Conservation (phyloP, 345 rosid genomes). For the Sonneratia caseolaris region DNA sequence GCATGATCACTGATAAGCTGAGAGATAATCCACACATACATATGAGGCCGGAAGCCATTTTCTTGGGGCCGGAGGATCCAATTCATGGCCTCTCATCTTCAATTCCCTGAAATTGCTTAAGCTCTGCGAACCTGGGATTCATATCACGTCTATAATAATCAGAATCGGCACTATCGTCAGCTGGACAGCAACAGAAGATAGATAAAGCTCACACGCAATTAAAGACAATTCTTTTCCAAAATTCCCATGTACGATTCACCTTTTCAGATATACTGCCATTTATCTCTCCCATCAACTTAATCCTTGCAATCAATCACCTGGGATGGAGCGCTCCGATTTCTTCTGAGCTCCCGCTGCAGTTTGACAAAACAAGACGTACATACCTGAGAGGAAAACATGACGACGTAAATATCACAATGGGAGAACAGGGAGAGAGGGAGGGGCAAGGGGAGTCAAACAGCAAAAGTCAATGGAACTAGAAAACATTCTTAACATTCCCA, state of each 20-base stretch:
- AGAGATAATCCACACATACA: conserved; percentile 28
- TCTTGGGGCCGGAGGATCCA: conserved; percentile 53
- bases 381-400: conserved; percentile 40
- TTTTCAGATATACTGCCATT: not conserved
- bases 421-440: not conserved
- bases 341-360: conserved; percentile 32
- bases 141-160: conserved; percentile 9
- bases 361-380: conserved; percentile 71
- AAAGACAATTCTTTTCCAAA: not conserved
- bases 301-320: conserved; percentile 24
- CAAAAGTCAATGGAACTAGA: too few relatives aligned
- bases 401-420: not conserved
- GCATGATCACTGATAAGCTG: not conserved
- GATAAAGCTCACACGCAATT: not conserved
- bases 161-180: not conserved
- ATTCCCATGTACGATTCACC: not conserved
- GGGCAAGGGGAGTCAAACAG: too few relatives aligned
- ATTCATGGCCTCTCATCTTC: conserved; percentile 60
- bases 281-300: conserved; percentile 2
- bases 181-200: not conserved
- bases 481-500: not conserved
- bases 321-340: conserved; percentile 61
- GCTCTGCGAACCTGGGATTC: conserved; percentile 59
- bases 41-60: conserved; percentile 72
- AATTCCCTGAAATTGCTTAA: conserved; percentile 62